Conservation (phyloP, 805 yeast species). For the Lachancea nothofagi region DNA sequence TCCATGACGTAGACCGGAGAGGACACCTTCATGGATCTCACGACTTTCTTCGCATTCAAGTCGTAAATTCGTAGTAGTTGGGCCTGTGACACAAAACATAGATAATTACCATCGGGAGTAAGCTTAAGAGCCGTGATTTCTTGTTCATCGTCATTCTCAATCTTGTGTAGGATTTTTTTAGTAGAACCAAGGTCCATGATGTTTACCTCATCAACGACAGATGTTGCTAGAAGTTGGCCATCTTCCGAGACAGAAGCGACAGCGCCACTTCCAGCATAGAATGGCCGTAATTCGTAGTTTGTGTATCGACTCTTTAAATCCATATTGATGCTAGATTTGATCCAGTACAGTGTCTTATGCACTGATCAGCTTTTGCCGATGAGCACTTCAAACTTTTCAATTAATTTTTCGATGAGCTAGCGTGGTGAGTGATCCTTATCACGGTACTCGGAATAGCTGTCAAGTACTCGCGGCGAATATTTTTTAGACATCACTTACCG, state of each 20-base stretch:
- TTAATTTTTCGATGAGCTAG: not conserved
- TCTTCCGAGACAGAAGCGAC: slow-evolving; percentile 61
- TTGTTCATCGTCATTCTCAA: slow-evolving; percentile 82
- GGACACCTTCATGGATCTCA: slow-evolving; percentile 52
- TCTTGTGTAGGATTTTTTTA: slow-evolving; percentile 39
- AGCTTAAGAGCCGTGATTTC: slow-evolving; percentile 66
- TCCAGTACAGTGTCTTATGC: not conserved
- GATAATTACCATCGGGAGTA: slow-evolving; percentile 65
- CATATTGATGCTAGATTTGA: slow-evolving; percentile 14
- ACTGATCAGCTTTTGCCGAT: slow-evolving; percentile 3
- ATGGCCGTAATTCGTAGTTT: slow-evolving; percentile 57
- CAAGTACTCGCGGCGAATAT: too few species aligned
- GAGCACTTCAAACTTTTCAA: slow-evolving; percentile 10
- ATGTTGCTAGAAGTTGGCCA: slow-evolving; percentile 66
- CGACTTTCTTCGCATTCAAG: slow-evolving; percentile 32
- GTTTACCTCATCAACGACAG: slow-evolving; percentile 70
- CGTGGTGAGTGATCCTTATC: too few species aligned
- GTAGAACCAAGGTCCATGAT: slow-evolving; percentile 54
- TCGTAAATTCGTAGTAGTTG: slow-evolving; percentile 68
- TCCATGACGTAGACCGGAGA: slow-evolving; percentile 80
- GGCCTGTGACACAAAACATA: slow-evolving; percentile 77
- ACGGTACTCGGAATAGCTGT: too few species aligned
- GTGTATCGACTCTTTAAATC: slow-evolving; percentile 33
- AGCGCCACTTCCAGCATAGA: slow-evolving; percentile 76
- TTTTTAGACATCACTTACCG: too few species aligned